Conservation (phyloP, 2,329 filamentous ascomycete species). For the Colletotrichum simmondsii region DNA sequence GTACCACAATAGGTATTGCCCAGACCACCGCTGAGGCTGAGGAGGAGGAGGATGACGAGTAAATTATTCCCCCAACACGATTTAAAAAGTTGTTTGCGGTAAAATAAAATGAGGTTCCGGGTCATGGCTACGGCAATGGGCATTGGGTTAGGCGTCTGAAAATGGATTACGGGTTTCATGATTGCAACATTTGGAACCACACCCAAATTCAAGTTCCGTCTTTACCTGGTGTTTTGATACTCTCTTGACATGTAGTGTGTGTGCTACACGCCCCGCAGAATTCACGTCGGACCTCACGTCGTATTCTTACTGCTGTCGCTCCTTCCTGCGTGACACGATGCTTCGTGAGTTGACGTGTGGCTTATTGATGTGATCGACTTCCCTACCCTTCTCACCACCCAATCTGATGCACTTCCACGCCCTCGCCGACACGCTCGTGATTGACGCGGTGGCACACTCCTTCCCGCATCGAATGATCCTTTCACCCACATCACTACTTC, state of each 20-base stretch:
- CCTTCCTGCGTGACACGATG: not conserved
- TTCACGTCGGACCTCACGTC: no score
- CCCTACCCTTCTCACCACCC: not conserved
- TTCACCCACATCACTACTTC: no score
- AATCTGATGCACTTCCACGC: not conserved
- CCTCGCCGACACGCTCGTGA: not conserved
- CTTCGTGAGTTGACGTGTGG: not conserved
- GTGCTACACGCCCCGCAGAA: not conserved
- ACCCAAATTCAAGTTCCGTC: conserved; percentile 28
- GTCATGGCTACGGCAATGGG: conserved; percentile 23
- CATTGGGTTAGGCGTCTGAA: conserved; percentile 33
- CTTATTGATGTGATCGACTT: not conserved
- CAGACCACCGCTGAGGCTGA: conserved; percentile 82
- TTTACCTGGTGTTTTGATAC: conserved; percentile 4
- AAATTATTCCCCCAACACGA: conserved; percentile 47
- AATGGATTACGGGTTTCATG: conserved; percentile 33
- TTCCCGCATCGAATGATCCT: not conserved
- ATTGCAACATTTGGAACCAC: conserved; percentile 19
- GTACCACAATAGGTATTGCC: conserved; percentile 68
- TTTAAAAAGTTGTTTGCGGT: conserved; percentile 17
- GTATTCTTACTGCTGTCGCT: not conserved
- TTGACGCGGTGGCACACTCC: not conserved
- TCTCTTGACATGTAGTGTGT: not conserved
- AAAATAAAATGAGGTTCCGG: conserved; percentile 19
- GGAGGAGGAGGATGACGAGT: conserved; percentile 75